Percentiles rank a stretch among this genome's conserved stretches.
These are phyloP conservation scores for Dictyostelium firmibasis DNA, from an alignment of 78 protist species.

Conservation along the genomic window DNA sequence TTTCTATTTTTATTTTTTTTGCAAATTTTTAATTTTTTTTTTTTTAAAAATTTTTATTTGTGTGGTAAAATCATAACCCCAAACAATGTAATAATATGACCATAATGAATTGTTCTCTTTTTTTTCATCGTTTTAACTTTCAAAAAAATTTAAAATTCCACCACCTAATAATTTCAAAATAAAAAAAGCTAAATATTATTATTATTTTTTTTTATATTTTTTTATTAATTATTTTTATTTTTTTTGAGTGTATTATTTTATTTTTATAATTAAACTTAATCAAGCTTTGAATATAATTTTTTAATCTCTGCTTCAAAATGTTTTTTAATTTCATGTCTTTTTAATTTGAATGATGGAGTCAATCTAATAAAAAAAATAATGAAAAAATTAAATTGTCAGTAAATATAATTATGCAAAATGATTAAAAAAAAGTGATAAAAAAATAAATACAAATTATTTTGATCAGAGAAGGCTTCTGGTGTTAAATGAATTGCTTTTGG, in stretches of 20 bases:
- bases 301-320: slow-evolving; percentile 24
- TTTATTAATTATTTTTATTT: too few species aligned
- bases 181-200: not conserved
- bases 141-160: too few species aligned
- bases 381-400: not conserved
- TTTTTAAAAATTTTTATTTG: too few species aligned
- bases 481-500: slow-evolving; percentile 61
- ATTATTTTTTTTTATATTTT: too few species aligned
- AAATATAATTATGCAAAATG: not conserved
- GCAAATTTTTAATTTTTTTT: too few species aligned
- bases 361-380: not conserved
- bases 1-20: not conserved
- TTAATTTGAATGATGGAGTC: slow-evolving; percentile 87
- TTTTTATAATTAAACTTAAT: not conserved
- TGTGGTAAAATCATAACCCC: too few species aligned
- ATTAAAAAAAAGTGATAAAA: not conserved
- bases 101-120: too few species aligned
- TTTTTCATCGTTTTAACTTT: too few species aligned
- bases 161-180: too few species aligned
- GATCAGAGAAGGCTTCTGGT: slow-evolving; percentile 51
- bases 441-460: slow-evolving; percentile 36
- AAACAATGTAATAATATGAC: too few species aligned
- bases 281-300: slow-evolving; percentile 21
- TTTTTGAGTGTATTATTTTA: not conserved
- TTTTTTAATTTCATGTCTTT: slow-evolving; percentile 70